Evolutionary conservation across 2,329 filamentous ascomycete species (phyloP).

Genomic region (Fusarium sp.): DNA sequence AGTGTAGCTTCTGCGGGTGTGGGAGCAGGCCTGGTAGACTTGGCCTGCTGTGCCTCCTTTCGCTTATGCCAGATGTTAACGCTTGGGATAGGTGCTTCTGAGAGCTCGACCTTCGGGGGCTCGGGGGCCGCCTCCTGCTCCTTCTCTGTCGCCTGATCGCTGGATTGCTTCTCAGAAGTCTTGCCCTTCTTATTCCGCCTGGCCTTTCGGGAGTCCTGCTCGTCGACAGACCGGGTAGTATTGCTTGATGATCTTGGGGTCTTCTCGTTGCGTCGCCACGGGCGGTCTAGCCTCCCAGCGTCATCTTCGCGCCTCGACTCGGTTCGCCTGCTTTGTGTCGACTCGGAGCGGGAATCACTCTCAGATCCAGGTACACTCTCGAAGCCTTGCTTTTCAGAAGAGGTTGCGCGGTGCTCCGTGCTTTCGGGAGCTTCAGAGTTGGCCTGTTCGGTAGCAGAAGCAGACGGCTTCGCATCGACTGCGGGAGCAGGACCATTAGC

Average conservation of each 20-base stretch:
- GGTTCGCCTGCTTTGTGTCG: constrained; percentile 49
- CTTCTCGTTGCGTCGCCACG: constrained; percentile 58
- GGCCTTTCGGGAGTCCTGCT: constrained; percentile 58
- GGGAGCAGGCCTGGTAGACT: constrained; percentile 55
- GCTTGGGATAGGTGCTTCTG: constrained; percentile 82
- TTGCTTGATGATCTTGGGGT: constrained; percentile 71
- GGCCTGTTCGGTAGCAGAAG: constrained; percentile 44
- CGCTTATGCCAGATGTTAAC: constrained; percentile 93
- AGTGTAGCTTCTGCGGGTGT: constrained; percentile 55
- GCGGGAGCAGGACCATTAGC: constrained; percentile 37
- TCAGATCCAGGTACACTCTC: constrained; percentile 55
- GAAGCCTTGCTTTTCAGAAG: constrained; percentile 51
- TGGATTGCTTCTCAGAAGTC: constrained; percentile 56
- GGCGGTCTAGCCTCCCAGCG: constrained; percentile 54
- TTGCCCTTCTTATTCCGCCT: constrained; percentile 74
- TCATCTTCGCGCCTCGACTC: constrained; percentile 57
- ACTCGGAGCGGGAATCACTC: constrained; percentile 53
- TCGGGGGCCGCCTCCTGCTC: constrained; percentile 60
- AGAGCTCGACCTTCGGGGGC: constrained; percentile 73
- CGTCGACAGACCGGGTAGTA: constrained; percentile 75
- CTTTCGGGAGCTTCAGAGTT: constrained; percentile 43
- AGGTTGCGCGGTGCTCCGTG: constrained; percentile 39
- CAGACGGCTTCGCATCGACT: constrained; percentile 45
- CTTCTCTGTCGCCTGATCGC: constrained; percentile 68
- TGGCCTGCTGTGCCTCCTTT: constrained; percentile 72